Conservation (phyloP, 225 moss, liverwort and hornwort species). For the Ulota crispa region DNA sequence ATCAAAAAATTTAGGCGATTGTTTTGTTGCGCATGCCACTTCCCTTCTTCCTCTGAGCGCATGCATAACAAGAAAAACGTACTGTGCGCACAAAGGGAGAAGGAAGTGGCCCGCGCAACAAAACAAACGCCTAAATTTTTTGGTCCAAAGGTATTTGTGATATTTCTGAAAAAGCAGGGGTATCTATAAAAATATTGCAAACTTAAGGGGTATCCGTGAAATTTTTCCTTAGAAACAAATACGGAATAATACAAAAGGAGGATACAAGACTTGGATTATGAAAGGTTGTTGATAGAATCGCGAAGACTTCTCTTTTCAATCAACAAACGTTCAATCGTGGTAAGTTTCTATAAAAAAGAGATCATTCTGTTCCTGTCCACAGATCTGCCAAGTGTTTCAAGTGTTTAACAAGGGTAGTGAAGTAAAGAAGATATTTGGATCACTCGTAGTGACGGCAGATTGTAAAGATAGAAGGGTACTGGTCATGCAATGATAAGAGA, state of each 20-base stretch:
- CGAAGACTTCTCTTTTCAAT: neutral
- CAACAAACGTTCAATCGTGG: conserved; percentile 1
- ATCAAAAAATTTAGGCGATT: too few species aligned
- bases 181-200: too few species aligned
- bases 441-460: neutral
- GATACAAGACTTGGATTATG: neutral
- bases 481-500: neutral
- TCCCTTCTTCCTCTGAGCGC: too few species aligned
- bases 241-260: neutral
- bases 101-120: too few species aligned
- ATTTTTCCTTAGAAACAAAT: too few species aligned
- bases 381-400: neutral
- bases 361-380: neutral
- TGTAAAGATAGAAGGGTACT: neutral
- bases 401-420: neutral
- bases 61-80: too few species aligned
- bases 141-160: too few species aligned
- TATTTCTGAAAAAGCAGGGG: too few species aligned
- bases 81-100: too few species aligned
- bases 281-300: conserved; percentile 10
- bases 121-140: too few species aligned
- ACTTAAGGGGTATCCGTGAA: too few species aligned
- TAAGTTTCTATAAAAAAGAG: neutral
- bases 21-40: too few species aligned
- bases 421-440: neutral